Percentiles rank a stretch among this genome's conserved stretches.
Conservation (phyloP, 2,329 filamentous ascomycete genomes). For the Ustilaginoidea virens region DNA sequence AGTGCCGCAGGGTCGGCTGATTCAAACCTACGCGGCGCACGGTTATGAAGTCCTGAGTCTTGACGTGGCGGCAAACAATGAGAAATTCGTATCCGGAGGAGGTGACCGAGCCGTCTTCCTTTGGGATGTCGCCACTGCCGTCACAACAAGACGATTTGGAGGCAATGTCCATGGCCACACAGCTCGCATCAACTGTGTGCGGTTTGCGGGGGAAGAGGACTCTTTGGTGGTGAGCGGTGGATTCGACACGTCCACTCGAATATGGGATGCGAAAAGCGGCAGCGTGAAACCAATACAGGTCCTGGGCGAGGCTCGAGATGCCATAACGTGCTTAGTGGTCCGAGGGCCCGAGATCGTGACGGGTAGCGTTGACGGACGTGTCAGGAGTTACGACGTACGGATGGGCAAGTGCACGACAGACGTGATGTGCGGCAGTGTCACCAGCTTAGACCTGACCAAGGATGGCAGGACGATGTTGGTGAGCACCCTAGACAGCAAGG, state of each 20-base stretch:
- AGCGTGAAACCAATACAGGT: conserved; percentile 53
- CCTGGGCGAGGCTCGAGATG: conserved; percentile 57
- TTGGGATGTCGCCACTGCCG: conserved; percentile 79
- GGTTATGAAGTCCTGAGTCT: conserved; percentile 85
- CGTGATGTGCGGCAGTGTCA: conserved; percentile 56
- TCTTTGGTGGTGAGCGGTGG: conserved; percentile 56
- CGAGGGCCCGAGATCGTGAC: conserved; percentile 45
- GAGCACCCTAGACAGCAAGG: conserved; percentile 56
- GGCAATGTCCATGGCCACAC: conserved; percentile 47
- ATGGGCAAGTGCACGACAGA: conserved; percentile 58
- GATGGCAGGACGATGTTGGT: conserved; percentile 64
- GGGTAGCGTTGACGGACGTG: conserved; percentile 72
- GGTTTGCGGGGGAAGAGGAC: conserved; percentile 64
- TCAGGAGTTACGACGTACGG: conserved; percentile 69
- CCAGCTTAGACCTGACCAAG: conserved; percentile 53
- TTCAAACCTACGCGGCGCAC: conserved; percentile 81
- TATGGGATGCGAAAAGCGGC: conserved; percentile 54
- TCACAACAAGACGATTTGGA: conserved; percentile 61
- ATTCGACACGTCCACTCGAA: conserved; percentile 58
- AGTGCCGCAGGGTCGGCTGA: conserved; percentile 41
- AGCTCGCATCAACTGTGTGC: conserved; percentile 61
- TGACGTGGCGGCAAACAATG: conserved; percentile 59
- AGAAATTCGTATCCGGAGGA: conserved; percentile 71
- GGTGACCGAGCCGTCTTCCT: conserved; percentile 85
- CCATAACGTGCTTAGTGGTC: conserved; percentile 37